Base-by-base conservation (phyloP, 2,329 filamentous ascomycete genomes). In the Cordyceps pruinosa region DNA sequence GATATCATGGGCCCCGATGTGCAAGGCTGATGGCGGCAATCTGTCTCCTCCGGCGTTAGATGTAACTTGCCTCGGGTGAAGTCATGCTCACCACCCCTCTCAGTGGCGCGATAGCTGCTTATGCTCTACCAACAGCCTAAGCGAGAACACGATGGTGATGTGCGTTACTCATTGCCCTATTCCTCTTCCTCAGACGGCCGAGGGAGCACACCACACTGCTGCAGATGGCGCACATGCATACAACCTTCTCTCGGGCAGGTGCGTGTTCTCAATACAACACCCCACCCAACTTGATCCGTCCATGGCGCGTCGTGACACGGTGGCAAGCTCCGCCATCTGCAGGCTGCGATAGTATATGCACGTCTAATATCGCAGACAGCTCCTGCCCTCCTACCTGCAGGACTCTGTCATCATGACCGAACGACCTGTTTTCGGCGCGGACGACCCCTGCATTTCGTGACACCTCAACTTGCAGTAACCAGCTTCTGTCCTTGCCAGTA, bases 11-110 rank as follows among this genome's bases (percentile, higher is more conserved):
- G 42, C 23, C 15, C 28, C 32, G 44, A 56, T 48, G 19, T 30
- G 19, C 44, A 56, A 7, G 52, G 52, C 42, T 56, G 42, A 32
- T 25, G 32, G 15, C 44, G 19, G 52, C 42, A 56, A 48, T 47
- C 52, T 54, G 9, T 45, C 50, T 45, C 21, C n/a, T n/a, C 30
- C 28, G 28, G n/a, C 25, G 7, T n/a, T 19, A 4, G 21, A 34
- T 35, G 39, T 28, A 17, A 37, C 30, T 26, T 46, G n/a, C 51
- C 51, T 54, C 51, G 51, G 51, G 46, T 54, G 51, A 46, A 46
- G 32, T 19, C 30, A 37, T 46, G 17, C 25, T 5, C n/a, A 17
- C 21, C 41, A 44, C 5, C 6, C 8, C 13, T 26, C 2, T 32
- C 15, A 21, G 51, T 37, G 32, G 39, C 23, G 19, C 42, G 30